Percentiles rank a stretch among this genome's conserved stretches.
Evolutionary conservation across 192 early-diverging fungal genomes (phyloP).

Genomic region (Coemansia nantahalensis): DNA sequence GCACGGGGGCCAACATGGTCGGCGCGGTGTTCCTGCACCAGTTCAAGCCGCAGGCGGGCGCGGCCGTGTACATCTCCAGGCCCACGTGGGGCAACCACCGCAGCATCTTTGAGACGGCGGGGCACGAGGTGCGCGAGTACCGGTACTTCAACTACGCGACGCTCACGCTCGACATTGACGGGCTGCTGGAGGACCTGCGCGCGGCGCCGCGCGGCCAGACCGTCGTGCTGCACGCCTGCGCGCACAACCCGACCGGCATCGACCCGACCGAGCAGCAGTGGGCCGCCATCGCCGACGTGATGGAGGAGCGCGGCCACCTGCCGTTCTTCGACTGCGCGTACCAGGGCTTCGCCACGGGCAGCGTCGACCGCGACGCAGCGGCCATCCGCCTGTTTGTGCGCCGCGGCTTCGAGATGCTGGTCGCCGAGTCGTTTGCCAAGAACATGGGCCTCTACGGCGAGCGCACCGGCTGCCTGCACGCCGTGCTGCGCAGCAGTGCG

Average conservation of each 20-base stretch:
- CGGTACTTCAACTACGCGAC: constrained; percentile 84
- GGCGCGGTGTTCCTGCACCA: constrained; percentile 80
- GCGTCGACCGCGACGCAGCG: constrained; percentile 86
- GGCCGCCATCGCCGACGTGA: constrained; percentile 84
- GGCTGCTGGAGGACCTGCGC: constrained; percentile 66
- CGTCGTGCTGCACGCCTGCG: constrained; percentile 92
- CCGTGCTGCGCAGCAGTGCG: constrained; percentile 60
- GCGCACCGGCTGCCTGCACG: constrained; percentile 82
- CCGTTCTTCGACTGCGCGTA: constrained; percentile 99
- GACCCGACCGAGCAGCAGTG: constrained; percentile 95
- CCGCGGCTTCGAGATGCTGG: constrained; percentile 86
- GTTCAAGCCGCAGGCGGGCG: constrained; percentile 61
- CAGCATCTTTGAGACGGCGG: constrained; percentile 83
- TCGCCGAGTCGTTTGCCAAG: constrained; percentile 94
- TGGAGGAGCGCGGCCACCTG: constrained; percentile 78
- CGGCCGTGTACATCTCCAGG: constrained; percentile 82
- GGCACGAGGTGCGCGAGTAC: constrained; percentile 82
- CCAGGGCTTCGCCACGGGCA: constrained; percentile 96
- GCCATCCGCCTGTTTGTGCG: constrained; percentile 92
- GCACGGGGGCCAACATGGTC: constrained; percentile 87
- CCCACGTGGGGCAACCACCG: constrained; percentile 99
- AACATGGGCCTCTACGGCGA: constrained; percentile 98
- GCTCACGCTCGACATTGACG: constrained; percentile 76
- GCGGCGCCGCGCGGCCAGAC: constrained; percentile 77
- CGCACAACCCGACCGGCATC: constrained; percentile 99